Base-by-base conservation (phyloP, 2,329 filamentous ascomycete genomes). In the Ascochyta koolunga region DNA sequence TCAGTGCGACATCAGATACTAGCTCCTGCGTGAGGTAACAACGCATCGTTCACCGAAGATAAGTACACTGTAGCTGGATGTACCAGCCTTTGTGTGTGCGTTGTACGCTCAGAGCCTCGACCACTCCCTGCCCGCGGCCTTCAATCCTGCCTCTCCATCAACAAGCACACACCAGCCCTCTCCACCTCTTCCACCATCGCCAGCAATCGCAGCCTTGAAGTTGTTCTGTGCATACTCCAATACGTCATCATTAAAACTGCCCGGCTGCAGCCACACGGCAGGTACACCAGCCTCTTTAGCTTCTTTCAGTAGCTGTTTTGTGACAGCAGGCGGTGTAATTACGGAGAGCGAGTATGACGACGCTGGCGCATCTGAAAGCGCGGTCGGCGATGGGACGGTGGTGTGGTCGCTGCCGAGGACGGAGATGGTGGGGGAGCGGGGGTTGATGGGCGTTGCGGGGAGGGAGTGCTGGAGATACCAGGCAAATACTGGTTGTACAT, bases 391-490 rank as follows among this genome's bases (percentile, higher is more conserved):
- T 1, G 88, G 72, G 19, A 89, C 78, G 2, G 91, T 88, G 24
- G 83, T 65, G 76, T 91, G 84, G 44, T 83, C 77, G 59, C 81
- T 79, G 35, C 78, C 77, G 19, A 77, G 78, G 31, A 91, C 84
- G n/a, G 80, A 79, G 68, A 97, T 89, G 52, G 80, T 79, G 6
- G 86, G 70, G 3, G 84, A 78, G 41, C 82, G 81, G 0, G 93
- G 93, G 77, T 98, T 97, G 74, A 98, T 83, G 9, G 93, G 91
- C 0, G 87, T 91, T 4, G 88, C 91, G 7, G 89, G 86, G 35
- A 98, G 84, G 32, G 82, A 80, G 77, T 91, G 91, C 29, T 81
- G 73, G 50, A 90, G 83, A 76, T 98, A 98, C 93, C 93, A 98
- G 13, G 85, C 85, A 71, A 97, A 91, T 62, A 98, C 92, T 96